Evolutionary conservation across 2,329 filamentous ascomycete species (phyloP).

Genomic region (Claviceps pusilla): DNA sequence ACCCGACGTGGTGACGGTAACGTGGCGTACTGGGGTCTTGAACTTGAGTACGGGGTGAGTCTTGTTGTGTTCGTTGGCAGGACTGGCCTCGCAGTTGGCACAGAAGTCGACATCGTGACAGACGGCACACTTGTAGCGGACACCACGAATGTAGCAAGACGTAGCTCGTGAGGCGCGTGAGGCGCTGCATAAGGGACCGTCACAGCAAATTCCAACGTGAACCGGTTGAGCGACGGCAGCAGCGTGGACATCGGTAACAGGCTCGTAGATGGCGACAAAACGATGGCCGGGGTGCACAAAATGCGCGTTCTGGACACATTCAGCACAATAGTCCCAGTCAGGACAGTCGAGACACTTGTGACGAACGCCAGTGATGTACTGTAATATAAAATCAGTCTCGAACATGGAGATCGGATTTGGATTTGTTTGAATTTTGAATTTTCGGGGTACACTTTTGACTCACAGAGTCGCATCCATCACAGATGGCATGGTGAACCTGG

Average conservation of each 20-base stretch:
- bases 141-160: constrained; percentile 64
- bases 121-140: constrained; percentile 92
- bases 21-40: constrained; percentile 78
- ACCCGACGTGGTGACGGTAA: constrained; percentile 71
- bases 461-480: constrained; percentile 70
- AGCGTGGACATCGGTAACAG: constrained; percentile 26
- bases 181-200: constrained; percentile 70
- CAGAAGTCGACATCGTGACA: constrained; percentile 95
- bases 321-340: constrained; percentile 87
- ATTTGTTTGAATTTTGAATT: not conserved
- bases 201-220: constrained; percentile 83
- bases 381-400: not conserved
- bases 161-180: constrained; percentile 23
- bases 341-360: constrained; percentile 96
- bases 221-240: constrained; percentile 22
- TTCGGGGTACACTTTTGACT: constrained; percentile 13
- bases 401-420: not conserved
- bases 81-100: constrained; percentile 79
- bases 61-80: constrained; percentile 72
- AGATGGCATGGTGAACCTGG: constrained; percentile 72
- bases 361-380: constrained; percentile 69
- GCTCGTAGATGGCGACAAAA: constrained; percentile 76
- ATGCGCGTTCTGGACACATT: constrained; percentile 53
- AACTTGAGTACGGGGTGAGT: constrained; percentile 97
- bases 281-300: constrained; percentile 69